Evolutionary conservation across 2,329 filamentous ascomycete genomes (phyloP), one percentile per base, ranked within the genome.

Genomic region (Lasiodiplodia citricola): DNA sequence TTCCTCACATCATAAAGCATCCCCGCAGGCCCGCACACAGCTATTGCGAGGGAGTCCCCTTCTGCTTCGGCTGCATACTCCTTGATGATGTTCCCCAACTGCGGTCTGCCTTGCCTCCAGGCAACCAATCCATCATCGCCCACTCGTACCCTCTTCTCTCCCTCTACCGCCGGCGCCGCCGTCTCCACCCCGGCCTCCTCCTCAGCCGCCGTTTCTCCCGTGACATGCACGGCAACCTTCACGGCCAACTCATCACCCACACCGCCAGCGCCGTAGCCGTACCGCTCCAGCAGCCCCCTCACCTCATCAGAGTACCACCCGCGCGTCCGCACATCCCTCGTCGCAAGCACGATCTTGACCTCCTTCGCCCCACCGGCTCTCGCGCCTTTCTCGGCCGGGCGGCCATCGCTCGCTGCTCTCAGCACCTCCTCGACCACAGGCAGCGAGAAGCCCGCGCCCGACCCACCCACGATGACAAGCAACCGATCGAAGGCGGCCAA

Each of bases 381-480:
- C 23, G 14, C 51, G 25, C 25, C 65, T 31, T 18, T 56, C 23
- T 37, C 21, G 13, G 11, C n/a, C 28, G 1, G 37, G 28, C 21
- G 60, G 35, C 63, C 37, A 67, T 47, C 25, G 52, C 66, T 38
- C 35, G 60, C 68, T 11, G 14, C 38, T 14, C 72, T 70, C 2
- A 80, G 68, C 18, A 75, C 75, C 8, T 82, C 78, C 72, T 85
- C 83, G 10, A 87, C 76, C 5, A 88, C 76, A 0, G 82, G 80
- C 0, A 89, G 73, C 1, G 82, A 81, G 75, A 85, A 86, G 0
- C 86, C 86, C 2, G 83, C 85, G 1, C 87, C 87, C 0, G 87
- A 85, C 0, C 88, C 87, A 11, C 88, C 87, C 0, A 84, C 84
- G 4, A 89, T 75, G 18, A 88, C 75, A 0, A 90, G 73, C 0